These are phyloP conservation scores for Fabrea salina DNA, from an alignment of 169 alveolate genomes.

Conservation along the genomic window DNA sequence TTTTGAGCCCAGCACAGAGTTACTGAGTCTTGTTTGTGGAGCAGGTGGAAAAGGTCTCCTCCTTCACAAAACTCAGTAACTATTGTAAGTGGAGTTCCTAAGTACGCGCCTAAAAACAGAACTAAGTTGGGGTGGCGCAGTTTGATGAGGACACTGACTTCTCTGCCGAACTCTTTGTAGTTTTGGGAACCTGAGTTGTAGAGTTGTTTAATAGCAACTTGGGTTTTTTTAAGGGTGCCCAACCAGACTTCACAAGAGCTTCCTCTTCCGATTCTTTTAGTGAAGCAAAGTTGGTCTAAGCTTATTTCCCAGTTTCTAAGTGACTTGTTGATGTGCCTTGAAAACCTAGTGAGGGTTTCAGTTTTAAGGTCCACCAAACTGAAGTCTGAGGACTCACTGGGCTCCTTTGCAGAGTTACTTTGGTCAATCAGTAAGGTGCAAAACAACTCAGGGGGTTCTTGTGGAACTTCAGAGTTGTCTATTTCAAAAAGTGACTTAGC, in stretches of 20 bases:
- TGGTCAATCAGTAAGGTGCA: no score
- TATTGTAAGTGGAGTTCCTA: slow-evolving; percentile 52
- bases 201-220: slow-evolving; percentile 41
- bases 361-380: neutral
- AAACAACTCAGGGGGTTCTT: no score
- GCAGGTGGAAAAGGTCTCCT: slow-evolving; percentile 75
- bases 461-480: neutral
- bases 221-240: slow-evolving; percentile 40
- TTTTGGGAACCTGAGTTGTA: neutral
- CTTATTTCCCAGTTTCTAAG: neutral
- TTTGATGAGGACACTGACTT: slow-evolving; percentile 62
- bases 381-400: no score
- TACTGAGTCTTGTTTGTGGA: slow-evolving; percentile 58
- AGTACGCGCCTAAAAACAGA: slow-evolving; percentile 78
- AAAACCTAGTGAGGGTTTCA: neutral
- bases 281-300: neutral
- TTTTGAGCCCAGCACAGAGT: slow-evolving; percentile 67
- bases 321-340: neutral
- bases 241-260: slow-evolving; percentile 42
- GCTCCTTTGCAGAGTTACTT: no score
- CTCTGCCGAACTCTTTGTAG: slow-evolving; percentile 70
- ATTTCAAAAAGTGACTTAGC: neutral
- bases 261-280: slow-evolving; percentile 34
- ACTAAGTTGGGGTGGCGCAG: slow-evolving; percentile 80
- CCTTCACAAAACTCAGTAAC: slow-evolving; percentile 85